Evolutionary conservation across 805 yeast genomes (phyloP).

Genomic region (Blastobotrys peoriensis): DNA sequence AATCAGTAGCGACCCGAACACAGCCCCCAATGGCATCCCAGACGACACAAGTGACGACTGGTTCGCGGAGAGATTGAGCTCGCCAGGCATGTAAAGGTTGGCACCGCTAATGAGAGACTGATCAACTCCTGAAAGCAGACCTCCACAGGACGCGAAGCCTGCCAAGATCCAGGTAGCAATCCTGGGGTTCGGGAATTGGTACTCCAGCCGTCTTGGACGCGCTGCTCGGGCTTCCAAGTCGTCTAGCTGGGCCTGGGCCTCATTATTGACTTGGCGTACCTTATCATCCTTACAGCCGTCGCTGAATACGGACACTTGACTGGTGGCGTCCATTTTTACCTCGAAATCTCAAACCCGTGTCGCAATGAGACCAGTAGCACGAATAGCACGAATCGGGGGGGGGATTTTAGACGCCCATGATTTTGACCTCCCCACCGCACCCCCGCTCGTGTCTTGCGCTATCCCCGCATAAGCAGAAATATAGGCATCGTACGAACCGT

Average conservation of each 20-base stretch:
- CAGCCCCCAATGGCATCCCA: constrained; percentile 65
- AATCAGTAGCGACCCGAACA: constrained; percentile 55
- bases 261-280: not conserved
- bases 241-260: not conserved
- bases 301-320: not conserved
- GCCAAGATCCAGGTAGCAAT: constrained; percentile 48
- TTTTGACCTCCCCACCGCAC: no score
- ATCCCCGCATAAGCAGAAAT: no score
- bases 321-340: no score
- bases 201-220: constrained; percentile 1
- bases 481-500: no score
- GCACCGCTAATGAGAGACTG: constrained; percentile 67
- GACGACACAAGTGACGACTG: constrained; percentile 51
- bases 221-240: not conserved
- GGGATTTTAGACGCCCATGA: no score
- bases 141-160: constrained; percentile 55
- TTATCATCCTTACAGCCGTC: constrained; percentile 1
- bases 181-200: constrained; percentile 39
- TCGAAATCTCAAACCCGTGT: no score
- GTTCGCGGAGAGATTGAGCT: constrained; percentile 36
- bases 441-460: no score
- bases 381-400: no score
- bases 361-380: no score
- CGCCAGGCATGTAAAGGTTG: constrained; percentile 42
- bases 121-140: constrained; percentile 60